Base-by-base conservation (phyloP, 768 basidiomycete species). In the Macrocybe gigantea region DNA sequence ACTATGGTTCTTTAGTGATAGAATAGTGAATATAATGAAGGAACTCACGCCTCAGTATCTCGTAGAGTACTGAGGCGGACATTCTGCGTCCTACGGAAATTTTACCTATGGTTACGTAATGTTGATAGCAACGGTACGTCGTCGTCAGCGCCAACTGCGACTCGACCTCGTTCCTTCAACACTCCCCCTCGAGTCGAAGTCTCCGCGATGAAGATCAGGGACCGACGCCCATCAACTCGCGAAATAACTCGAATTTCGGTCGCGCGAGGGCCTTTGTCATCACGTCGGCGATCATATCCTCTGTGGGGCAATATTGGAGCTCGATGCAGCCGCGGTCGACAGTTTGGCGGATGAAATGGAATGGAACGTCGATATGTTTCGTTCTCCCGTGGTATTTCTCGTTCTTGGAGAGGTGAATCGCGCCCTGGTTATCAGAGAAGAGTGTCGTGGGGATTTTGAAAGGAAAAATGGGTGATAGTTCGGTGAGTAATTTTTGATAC, bases 111-210 rank as follows among this genome's bases (percentile, higher is more conserved):
- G n/a, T n/a, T n/a, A n/a, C n/a, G n/a, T n/a, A n/a, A n/a, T n/a
- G n/a, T n/a, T n/a, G n/a, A n/a, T n/a, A n/a, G n/a, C n/a, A n/a
- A n/a, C n/a, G n/a, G n/a, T n/a, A n/a, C n/a, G n/a, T n/a, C n/a
- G n/a, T n/a, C n/a, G n/a, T n/a, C n/a, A n/a, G n/a, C n/a, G n/a
- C n/a, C n/a, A n/a, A n/a, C n/a, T n/a, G n/a, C n/a, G n/a, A n/a
- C n/a, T n/a, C n/a, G n/a, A n/a, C n/a, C n/a, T n/a, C n/a, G n/a
- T n/a, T n/a, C n/a, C n/a, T n/a, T n/a, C n/a, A n/a, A n/a, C n/a
- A n/a, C 60, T 60, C 54, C 57, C 59, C 61, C 53, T 63, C 60
- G 61, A 63, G n/a, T n/a, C n/a, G n/a, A n/a, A n/a, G 53, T 51
- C 35, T 43, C n/a, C n/a, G n/a, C n/a, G 7, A 12, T 38, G 37